phyloP scores from a whole-genome alignment of 164 flowering plant genomes.

The Chimonanthus salicifolius region DNA sequence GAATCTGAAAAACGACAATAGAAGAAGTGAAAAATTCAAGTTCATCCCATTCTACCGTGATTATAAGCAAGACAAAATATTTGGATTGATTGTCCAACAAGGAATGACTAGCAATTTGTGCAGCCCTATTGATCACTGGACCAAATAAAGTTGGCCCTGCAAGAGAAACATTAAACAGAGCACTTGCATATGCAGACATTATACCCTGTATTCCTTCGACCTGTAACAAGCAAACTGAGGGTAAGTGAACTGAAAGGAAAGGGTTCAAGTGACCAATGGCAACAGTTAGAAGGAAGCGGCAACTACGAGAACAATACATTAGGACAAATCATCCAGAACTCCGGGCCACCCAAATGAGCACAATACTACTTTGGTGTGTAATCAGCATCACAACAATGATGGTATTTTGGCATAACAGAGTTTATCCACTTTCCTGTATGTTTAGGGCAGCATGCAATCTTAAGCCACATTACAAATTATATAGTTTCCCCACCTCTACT shows the following conservation, averaged over 20 bases:
- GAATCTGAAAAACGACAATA: not conserved
- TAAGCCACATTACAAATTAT: not conserved
- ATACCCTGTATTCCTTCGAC: conserved; percentile 83
- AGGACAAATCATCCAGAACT: not conserved
- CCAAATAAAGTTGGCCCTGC: conserved; percentile 94
- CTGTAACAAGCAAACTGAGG: conserved; percentile 27
- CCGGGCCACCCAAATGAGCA: not conserved
- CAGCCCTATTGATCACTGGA: conserved; percentile 70
- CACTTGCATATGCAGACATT: conserved; percentile 70
- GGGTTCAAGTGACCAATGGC: not conserved
- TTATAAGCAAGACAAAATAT: conserved; percentile 76
- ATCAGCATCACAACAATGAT: not conserved
- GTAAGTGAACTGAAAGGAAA: too few relatives aligned
- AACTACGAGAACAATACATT: not conserved
- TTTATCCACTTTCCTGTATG: not conserved
- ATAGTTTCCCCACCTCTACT: too few relatives aligned
- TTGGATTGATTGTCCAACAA: conserved; percentile 36
- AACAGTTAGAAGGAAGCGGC: not conserved
- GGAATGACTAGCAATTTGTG: conserved; percentile 61
- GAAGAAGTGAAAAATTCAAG: not conserved
- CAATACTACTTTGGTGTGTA: not conserved
- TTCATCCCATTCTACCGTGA: conserved; percentile 41
- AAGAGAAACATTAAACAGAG: conserved; percentile 56
- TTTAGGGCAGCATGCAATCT: not conserved
- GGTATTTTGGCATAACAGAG: not conserved